Base-by-base conservation (phyloP, 75 land plant genomes). In the Ceratopteris richardii region DNA sequence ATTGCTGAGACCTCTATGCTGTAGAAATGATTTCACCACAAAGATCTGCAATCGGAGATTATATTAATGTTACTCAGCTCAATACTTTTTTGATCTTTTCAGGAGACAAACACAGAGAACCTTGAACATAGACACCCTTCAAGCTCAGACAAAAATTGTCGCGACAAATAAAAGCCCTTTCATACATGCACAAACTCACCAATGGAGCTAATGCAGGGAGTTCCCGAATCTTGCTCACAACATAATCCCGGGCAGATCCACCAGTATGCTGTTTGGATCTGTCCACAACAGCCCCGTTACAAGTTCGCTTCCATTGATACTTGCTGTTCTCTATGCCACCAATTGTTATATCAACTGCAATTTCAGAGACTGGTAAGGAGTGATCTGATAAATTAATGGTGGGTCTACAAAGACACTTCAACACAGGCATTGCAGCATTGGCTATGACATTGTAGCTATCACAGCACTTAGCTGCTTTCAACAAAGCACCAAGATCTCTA, bases 131-230 rank as follows among this genome's bases (percentile, higher is more conserved):
- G n/a, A 40, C 14, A 40, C 9, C 42, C n/a, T n/a, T n/a, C n/a
- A n/a, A n/a, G n/a, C n/a, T n/a, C n/a, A n/a, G n/a, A n/a, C n/a
- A n/a, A n/a, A n/a, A n/a, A n/a, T n/a, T n/a, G n/a, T n/a, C n/a
- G 14, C 29, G 4, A 52, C 24, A 22, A 52, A 14, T 14, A 19
- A 7, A 23, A 52, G 16, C 24, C 14, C 3, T 2, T 24, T 25
- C 13, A 24, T 2, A 23, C 13, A 52, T 24, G 25, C 4, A 14
- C 18, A 52, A 14, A 26, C 69, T 29, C 58, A 77, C 79, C 77
- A 77, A 56, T 44, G 79, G 79, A 36, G 76, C 79, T 44, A 77
- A 46, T 17, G 77, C 70, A 29, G 77, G 79, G 11, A 72, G 42
- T 42, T 77, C 62, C 19, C 52, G 76, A 29, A 77, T 57, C 20